Evolutionary conservation across 139 green algal species (phyloP), one percentile per base, ranked within the genome.

Genomic region (Closterium sp.): DNA sequence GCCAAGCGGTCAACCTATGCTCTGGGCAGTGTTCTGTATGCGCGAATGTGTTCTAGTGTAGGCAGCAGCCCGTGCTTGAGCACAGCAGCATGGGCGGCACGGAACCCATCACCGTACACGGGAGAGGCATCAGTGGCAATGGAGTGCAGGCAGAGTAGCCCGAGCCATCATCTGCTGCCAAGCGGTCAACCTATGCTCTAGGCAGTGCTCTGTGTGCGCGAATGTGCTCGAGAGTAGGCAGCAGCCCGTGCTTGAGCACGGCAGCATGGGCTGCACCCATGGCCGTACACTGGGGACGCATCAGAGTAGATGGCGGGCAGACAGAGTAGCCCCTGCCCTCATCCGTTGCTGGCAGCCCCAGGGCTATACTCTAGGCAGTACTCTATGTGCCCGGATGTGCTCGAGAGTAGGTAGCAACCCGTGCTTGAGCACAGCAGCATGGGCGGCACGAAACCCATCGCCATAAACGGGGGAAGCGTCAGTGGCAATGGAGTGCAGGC

Each of bases 41-140:
- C 32, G 45, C 89, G 50, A 28, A 94, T 94, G 91, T 94, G 91
- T 24, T 94, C 89, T 31, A 94, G 88, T 95, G 31, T 96, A 90
- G 22, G 89, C 38, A 91, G 21, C 88, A 94, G 84, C 24, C 91
- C 88, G 89, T 93, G 94, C 73, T 90, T 70, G 17, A 98, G 95
- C 85, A 97, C 98, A 2, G 96, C 96, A 70, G 97, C 97, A 50
- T 97, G 95, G 1, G 96, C 97, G 17, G 92, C 89, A 9, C 97
- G 70, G 73, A 99, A 98, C 17, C 97, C 97, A 4, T 98, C 97
- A 0, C 98, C 97, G 91, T 99, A 98, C 24, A 98, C 95, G 2
- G 94, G 90, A 10, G 94, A 96, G 0, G 94, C 92, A 91, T 99
- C 97, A 21, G 93, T 96, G 28, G 96, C 95, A 34, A 99, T 98